Conservation (phyloP, 2,329 filamentous ascomycete species). For the Aaosphaeria arxii region DNA sequence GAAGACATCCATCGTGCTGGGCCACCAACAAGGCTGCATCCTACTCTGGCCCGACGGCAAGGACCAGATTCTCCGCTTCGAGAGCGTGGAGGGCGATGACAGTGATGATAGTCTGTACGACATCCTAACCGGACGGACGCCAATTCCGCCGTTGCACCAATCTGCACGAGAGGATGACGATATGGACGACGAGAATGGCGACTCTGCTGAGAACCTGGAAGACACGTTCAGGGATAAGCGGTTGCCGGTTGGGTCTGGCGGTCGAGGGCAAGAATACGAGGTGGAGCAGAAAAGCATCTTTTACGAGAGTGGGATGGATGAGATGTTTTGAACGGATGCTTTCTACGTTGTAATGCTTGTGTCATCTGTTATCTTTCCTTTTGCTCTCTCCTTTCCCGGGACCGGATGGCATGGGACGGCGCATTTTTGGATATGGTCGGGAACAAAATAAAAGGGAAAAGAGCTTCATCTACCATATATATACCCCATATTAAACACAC, state of each 20-base stretch:
- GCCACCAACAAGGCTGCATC: constrained; percentile 36
- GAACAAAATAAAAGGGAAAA: neutral
- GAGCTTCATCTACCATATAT: neutral
- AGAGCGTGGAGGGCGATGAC: constrained; percentile 31
- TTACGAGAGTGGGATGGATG: constrained; percentile 32
- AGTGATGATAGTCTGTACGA: constrained; percentile 49
- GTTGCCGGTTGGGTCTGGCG: constrained; percentile 5
- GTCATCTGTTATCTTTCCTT: no score
- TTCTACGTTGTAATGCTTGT: neutral
- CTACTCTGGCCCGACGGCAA: constrained; percentile 43
- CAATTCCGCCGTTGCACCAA: constrained; percentile 30
- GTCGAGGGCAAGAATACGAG: neutral
- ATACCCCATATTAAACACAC: neutral
- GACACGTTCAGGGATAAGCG: constrained; percentile 45
- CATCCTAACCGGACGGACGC: constrained; percentile 46
- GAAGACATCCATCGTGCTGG: constrained; percentile 35
- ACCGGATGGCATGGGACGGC: neutral
- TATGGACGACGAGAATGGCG: constrained; percentile 8
- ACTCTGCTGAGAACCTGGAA: constrained; percentile 32
- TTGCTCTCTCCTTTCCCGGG: neutral
- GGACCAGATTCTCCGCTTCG: constrained; percentile 30
- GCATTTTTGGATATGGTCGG: neutral
- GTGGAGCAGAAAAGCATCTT: constrained; percentile 13
- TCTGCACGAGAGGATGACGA: constrained; percentile 18
- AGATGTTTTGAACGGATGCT: constrained; percentile 28